Conservation (phyloP, 2,329 filamentous ascomycete species). For the Hortaea sp. region DNA sequence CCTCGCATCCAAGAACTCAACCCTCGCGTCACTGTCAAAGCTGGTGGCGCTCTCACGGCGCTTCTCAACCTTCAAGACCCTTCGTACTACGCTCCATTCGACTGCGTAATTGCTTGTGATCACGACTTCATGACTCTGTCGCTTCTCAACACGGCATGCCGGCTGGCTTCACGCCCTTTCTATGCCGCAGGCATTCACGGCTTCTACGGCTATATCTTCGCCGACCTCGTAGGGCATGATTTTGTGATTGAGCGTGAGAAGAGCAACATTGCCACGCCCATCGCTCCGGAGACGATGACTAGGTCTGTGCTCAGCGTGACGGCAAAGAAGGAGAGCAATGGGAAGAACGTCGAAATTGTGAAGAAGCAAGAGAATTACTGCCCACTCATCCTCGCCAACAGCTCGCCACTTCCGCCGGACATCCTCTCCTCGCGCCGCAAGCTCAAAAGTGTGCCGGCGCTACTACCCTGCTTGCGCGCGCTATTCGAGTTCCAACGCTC, state of each 20-base stretch:
- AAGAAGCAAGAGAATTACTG: constrained; percentile 88
- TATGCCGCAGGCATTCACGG: constrained; percentile 84
- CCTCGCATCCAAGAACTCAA: constrained; percentile 78
- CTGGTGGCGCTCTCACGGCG: constrained; percentile 42
- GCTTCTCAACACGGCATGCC: constrained; percentile 76
- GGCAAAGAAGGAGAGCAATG: constrained; percentile 53
- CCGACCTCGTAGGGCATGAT: constrained; percentile 81
- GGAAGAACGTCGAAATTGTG: constrained; percentile 70
- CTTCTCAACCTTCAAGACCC: constrained; percentile 56
- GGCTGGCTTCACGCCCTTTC: constrained; percentile 68
- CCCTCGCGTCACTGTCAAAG: constrained; percentile 66
- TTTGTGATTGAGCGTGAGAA: constrained; percentile 80
- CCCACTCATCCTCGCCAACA: constrained; percentile 76
- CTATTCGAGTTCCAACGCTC: constrained; percentile 71
- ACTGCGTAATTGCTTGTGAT: constrained; percentile 84
- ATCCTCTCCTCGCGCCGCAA: constrained; percentile 60
- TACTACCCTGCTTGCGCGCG: constrained; percentile 76
- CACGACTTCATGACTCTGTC: constrained; percentile 64
- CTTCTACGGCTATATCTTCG: constrained; percentile 90
- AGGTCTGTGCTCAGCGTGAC: constrained; percentile 63
- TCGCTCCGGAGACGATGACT: constrained; percentile 60
- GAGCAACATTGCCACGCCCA: constrained; percentile 54
- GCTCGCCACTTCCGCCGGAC: constrained; percentile 58
- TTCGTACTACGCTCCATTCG: constrained; percentile 68
- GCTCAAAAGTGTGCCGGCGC: constrained; percentile 64